Conservation (phyloP, 1,139 yeast species). For the Saccharomyces uvarum region DNA sequence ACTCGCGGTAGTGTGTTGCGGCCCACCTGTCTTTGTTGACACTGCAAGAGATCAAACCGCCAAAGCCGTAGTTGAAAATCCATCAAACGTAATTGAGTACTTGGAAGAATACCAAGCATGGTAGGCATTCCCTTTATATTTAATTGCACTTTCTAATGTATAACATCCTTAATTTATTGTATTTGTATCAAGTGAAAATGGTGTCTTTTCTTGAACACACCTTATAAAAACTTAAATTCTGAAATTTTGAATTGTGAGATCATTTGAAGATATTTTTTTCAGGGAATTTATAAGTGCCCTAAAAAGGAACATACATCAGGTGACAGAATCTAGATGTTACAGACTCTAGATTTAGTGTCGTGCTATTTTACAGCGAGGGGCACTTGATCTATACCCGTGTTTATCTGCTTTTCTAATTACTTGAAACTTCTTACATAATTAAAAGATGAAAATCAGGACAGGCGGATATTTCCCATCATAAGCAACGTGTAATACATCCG, state of each 20-base stretch:
- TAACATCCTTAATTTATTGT: not conserved
- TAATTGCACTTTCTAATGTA: not conserved
- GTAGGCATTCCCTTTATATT: constrained; percentile 8
- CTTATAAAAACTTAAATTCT: not conserved
- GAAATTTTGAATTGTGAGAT: not conserved
- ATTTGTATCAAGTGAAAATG: not conserved
- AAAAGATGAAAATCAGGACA: too few relatives aligned
- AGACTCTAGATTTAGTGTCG: not conserved
- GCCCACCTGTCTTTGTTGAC: constrained; percentile 49
- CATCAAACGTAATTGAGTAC: constrained; percentile 16
- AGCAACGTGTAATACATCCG: too few relatives aligned
- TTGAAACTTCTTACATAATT: too few relatives aligned
- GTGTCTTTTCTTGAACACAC: not conserved
- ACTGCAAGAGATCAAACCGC: constrained; percentile 37
- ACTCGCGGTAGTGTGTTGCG: constrained; percentile 42
- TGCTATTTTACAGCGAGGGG: too few relatives aligned
- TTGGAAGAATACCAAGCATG: constrained; percentile 27
- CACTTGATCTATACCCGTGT: too few relatives aligned
- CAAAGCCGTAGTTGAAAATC: constrained; percentile 11
- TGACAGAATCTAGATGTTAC: not conserved
- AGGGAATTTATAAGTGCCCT: not conserved
- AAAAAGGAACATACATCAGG: not conserved
- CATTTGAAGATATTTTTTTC: not conserved
- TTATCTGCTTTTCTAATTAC: too few relatives aligned
- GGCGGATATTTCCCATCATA: too few relatives aligned